Evolutionary conservation across 2,329 filamentous ascomycete genomes (phyloP).

Genomic region (Raffaelea ambrosiae): DNA sequence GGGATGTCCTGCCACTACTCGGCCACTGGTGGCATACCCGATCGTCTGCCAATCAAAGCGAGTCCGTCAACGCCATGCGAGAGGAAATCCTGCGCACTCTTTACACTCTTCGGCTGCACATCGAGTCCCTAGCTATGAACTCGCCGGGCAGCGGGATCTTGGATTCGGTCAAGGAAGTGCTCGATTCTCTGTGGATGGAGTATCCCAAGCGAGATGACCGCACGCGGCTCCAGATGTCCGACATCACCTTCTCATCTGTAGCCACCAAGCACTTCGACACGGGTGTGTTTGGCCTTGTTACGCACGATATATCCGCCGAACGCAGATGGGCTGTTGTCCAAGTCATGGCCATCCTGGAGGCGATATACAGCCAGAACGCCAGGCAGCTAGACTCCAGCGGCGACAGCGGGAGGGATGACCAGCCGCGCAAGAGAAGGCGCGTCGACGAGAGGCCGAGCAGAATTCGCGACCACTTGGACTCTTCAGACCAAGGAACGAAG

Average conservation of each 20-base stretch:
- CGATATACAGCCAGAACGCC: slow-evolving; percentile 27
- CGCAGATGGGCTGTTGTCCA: slow-evolving; percentile 53
- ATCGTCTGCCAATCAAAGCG: slow-evolving; percentile 49
- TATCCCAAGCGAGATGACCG: slow-evolving; percentile 65
- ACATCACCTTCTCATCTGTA: slow-evolving; percentile 53
- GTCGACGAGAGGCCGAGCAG: slow-evolving; percentile 33
- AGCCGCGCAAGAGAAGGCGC: slow-evolving; percentile 45
- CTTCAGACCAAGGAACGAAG: slow-evolving; percentile 32
- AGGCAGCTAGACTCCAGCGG: neutral
- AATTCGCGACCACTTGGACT: slow-evolving; percentile 39
- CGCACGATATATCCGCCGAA: slow-evolving; percentile 46
- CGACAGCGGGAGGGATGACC: slow-evolving; percentile 24
- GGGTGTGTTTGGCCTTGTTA: slow-evolving; percentile 43
- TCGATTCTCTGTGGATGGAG: slow-evolving; percentile 66
- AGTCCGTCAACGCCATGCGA: slow-evolving; percentile 46
- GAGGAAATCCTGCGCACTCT: slow-evolving; percentile 72
- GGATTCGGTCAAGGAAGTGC: slow-evolving; percentile 52
- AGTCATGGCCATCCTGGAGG: slow-evolving; percentile 49
- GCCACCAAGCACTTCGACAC: slow-evolving; percentile 36
- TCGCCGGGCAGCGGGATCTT: slow-evolving; percentile 28
- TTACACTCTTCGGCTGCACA: slow-evolving; percentile 54
- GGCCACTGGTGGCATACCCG: slow-evolving; percentile 68
- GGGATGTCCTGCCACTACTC: slow-evolving; percentile 60
- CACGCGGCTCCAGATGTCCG: slow-evolving; percentile 68
- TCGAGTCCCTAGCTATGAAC: slow-evolving; percentile 47